Conservation (phyloP, 2,329 filamentous ascomycete genomes). For the Anthostomella pinea region DNA sequence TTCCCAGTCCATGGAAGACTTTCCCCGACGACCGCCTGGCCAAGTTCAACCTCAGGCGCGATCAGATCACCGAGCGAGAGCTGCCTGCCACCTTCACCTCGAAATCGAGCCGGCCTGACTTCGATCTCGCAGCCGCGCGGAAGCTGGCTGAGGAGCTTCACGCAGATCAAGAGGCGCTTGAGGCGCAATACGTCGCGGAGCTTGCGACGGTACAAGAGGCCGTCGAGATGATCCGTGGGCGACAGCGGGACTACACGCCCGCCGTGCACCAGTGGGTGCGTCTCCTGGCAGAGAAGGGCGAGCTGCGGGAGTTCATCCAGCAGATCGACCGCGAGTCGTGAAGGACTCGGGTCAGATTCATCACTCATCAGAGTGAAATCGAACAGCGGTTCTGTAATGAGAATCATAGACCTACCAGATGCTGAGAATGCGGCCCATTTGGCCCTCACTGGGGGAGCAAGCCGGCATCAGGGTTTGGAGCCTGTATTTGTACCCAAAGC, state of each 20-base stretch:
- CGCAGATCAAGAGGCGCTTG: conserved; percentile 40
- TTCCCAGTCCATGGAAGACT: conserved; percentile 12
- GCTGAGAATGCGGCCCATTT: too few relatives aligned
- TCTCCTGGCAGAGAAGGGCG: conserved; percentile 64
- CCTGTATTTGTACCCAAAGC: too few relatives aligned
- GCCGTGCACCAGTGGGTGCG: conserved; percentile 68
- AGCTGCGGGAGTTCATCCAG: conserved; percentile 44
- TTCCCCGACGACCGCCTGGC: conserved; percentile 17
- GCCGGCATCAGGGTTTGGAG: too few relatives aligned
- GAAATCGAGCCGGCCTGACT: background rate
- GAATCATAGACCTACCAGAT: too few relatives aligned
- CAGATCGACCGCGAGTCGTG: conserved; percentile 12
- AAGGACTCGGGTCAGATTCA: too few relatives aligned
- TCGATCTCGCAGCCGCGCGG: conserved; percentile 28
- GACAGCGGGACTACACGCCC: conserved; percentile 66
- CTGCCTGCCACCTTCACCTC: conserved; percentile 3
- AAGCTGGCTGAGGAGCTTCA: conserved; percentile 38
- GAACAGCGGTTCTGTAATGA: too few relatives aligned
- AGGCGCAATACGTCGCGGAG: conserved; percentile 49
- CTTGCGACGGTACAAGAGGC: conserved; percentile 41
- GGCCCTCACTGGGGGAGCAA: too few relatives aligned
- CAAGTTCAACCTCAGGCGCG: conserved; percentile 13
- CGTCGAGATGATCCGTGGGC: conserved; percentile 49
- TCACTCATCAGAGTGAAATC: too few relatives aligned
- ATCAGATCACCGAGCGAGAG: conserved; percentile 4